Evolutionary conservation across 495 filamentous ascomycete genomes (phyloP), one percentile per base, ranked within the genome.

Genomic region (Tirmania nivea): DNA sequence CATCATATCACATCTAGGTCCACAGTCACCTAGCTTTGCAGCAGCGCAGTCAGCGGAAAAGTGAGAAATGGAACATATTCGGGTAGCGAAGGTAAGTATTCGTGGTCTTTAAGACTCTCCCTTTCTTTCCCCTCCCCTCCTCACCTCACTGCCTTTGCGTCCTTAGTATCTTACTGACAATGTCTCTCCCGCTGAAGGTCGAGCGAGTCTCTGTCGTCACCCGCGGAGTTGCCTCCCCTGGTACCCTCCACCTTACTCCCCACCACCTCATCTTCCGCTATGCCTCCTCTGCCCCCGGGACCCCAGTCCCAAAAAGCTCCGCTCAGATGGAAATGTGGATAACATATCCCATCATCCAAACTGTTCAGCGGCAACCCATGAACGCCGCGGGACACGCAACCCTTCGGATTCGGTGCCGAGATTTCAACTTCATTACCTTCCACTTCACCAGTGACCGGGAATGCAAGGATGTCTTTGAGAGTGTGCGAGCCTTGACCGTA

Each of bases 361-460:
- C 74, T 17, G 73, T 85, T 48, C 73, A 82, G 50, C 78, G 84
- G 53, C 76, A 76, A 54, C 80, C 84, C 36, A 76, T 80, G 10
- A 73, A 70, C 9, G 83, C 84, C 53, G 77, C 79, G 54, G 73
- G 81, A 25, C 75, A 75, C 31, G 88, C 90, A 8, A 84, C 85
- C 4, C 84, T 99, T 65, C 80, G 90, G 45, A 67, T 99, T 35
- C 81, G 84, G 45, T 85, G 88, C 65, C 80, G 89, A 51, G 90
- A 99, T 69, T 95, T 96, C 60, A 85, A 73, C 42, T 94, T 89
- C 64, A 76, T 93, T 49, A 85, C 84, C 59, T 86, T 99, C 69
- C 87, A 87, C 70, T 90, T 96, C 65, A 55, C 66, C 34, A 73
- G 77, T 54, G 85, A 94, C 59, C 71, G 70, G 48, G 76, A 81